phyloP scores from a whole-genome alignment of 225 moss, liverwort and hornwort genomes.

The Anthoceros angustus region DNA sequence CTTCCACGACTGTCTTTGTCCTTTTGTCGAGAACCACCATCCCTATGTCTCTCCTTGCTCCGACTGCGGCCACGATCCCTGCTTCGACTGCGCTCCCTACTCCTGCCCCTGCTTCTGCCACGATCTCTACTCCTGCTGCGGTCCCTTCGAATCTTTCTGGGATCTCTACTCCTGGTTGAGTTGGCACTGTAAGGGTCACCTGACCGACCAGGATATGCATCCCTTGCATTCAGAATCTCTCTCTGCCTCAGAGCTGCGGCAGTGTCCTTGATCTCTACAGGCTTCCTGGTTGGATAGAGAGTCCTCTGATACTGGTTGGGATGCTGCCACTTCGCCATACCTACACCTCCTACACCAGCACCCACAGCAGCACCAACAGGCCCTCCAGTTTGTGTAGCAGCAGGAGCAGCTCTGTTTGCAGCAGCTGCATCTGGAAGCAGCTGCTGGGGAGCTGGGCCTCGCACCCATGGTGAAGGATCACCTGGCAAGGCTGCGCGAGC shows the following conservation, averaged over 20 bases:
- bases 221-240: constrained; percentile 2
- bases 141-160: neutral
- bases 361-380: neutral
- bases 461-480: neutral
- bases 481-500: neutral
- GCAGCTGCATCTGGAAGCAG: neutral
- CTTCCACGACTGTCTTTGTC: constrained; percentile 1
- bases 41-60: neutral
- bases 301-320: neutral
- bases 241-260: constrained; percentile 1
- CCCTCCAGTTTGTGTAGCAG: neutral
- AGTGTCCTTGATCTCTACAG: constrained; percentile 3
- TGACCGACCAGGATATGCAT: neutral
- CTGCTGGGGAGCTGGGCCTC: neutral
- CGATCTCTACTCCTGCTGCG: constrained; percentile 2
- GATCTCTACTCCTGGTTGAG: neutral
- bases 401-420: neutral
- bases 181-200: constrained; percentile 3
- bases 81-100: neutral
- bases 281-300: neutral
- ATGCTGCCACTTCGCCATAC: constrained; percentile 3
- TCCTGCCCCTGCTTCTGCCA: constrained; percentile 2
- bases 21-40: neutral
- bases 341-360: neutral
- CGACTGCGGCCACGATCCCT: constrained; percentile 1